These are phyloP conservation scores for Climacium dendroides DNA, from an alignment of 225 moss, liverwort and hornwort species.

Conservation along the genomic window DNA sequence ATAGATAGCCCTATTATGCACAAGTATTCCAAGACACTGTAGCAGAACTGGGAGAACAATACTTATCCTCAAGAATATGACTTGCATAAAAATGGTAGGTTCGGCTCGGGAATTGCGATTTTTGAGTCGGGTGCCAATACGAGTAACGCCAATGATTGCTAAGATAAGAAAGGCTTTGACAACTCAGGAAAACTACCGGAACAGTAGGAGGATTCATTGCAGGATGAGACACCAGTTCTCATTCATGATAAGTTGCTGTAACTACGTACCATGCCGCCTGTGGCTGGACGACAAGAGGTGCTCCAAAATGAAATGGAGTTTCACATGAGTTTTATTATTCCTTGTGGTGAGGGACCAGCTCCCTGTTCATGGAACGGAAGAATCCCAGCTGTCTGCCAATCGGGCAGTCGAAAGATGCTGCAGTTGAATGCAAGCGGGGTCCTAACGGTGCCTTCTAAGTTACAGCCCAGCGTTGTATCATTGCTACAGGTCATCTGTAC, in stretches of 20 bases:
- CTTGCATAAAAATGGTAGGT: neutral
- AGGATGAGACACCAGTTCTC: neutral
- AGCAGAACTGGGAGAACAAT: neutral
- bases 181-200: neutral
- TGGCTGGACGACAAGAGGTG: neutral
- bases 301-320: neutral
- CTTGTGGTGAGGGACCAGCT: neutral
- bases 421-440: neutral
- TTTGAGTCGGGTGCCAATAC: neutral
- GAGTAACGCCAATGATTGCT: constrained; percentile 6
- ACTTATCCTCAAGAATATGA: neutral
- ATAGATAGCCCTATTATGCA: neutral
- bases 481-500: neutral
- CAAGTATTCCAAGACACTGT: neutral
- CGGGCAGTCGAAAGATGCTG: neutral
- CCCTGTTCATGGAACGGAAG: neutral
- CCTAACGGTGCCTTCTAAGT: neutral
- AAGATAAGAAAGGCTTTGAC: neutral
- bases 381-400: neutral
- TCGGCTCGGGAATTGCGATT: neutral
- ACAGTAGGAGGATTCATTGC: neutral
- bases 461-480: neutral
- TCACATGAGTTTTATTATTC: neutral
- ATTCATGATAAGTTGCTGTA: neutral
- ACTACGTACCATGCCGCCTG: neutral